phyloP scores from a whole-genome alignment of 345 rosid species.

The Gossypium australe region DNA sequence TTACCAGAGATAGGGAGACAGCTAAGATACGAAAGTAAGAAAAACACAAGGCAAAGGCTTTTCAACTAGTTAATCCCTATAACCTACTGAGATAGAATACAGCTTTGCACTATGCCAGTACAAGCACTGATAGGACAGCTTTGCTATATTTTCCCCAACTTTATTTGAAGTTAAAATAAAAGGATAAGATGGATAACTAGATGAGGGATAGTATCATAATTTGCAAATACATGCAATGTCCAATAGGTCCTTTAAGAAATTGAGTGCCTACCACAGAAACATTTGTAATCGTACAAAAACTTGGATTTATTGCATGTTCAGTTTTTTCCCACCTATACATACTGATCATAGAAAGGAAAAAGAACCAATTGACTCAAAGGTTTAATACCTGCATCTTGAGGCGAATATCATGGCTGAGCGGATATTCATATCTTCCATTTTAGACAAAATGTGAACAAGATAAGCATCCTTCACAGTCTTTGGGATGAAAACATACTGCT shows the following conservation, averaged over 20 bases:
- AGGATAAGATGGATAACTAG: neutral
- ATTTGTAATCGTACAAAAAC: neutral
- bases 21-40: neutral
- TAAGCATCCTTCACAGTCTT: slow-evolving; percentile 82
- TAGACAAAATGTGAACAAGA: slow-evolving; percentile 66
- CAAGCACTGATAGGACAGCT: neutral
- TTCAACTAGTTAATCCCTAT: neutral
- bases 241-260: neutral
- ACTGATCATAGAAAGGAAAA: neutral
- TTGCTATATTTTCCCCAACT: neutral
- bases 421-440: slow-evolving; percentile 78
- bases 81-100: neutral
- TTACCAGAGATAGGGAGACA: neutral
- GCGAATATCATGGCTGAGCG: slow-evolving; percentile 89
- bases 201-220: neutral
- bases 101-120: neutral
- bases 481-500: slow-evolving; percentile 65
- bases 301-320: neutral
- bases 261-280: neutral
- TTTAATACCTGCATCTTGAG: slow-evolving; percentile 84
- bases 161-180: neutral
- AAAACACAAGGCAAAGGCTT: neutral
- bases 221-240: neutral
- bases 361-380: neutral
- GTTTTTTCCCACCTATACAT: neutral